These are phyloP conservation scores for Cladophialophora exuberans DNA, from an alignment of 2,329 filamentous ascomycete genomes.

Conservation along the genomic window DNA sequence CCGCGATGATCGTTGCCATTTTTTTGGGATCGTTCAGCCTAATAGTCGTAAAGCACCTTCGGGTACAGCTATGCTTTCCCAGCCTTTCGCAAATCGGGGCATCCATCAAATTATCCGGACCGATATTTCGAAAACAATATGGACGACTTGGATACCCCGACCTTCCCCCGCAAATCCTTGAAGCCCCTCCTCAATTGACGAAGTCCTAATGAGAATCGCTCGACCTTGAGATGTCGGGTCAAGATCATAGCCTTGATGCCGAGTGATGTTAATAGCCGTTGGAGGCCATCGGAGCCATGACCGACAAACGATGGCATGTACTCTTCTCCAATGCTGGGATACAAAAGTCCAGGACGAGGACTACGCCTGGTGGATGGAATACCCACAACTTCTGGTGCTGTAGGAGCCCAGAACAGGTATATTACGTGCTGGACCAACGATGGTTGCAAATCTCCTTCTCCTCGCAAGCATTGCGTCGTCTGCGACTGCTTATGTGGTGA, in stretches of 20 bases:
- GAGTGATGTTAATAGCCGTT: not conserved
- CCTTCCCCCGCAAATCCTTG: conserved; percentile 3
- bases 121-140: not conserved
- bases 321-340: not conserved
- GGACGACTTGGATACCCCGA: not conserved
- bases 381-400: not conserved
- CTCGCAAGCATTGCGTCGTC: not conserved
- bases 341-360: not conserved
- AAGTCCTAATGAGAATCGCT: not conserved
- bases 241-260: not conserved
- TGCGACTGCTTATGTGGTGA: conserved; percentile 11
- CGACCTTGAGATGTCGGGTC: too few species aligned
- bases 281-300: not conserved
- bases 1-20: too few species aligned
- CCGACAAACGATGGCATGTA: not conserved
- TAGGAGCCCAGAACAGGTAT: not conserved
- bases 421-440: not conserved
- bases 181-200: not conserved
- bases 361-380: not conserved
- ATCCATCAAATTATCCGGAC: conserved; percentile 6
- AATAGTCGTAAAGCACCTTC: too few species aligned
- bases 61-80: too few species aligned
- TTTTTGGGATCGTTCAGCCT: too few species aligned
- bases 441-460: not conserved
- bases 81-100: too few species aligned